These are phyloP conservation scores for Syzygium jambos DNA, from an alignment of 345 rosid genomes.

Conservation along the genomic window DNA sequence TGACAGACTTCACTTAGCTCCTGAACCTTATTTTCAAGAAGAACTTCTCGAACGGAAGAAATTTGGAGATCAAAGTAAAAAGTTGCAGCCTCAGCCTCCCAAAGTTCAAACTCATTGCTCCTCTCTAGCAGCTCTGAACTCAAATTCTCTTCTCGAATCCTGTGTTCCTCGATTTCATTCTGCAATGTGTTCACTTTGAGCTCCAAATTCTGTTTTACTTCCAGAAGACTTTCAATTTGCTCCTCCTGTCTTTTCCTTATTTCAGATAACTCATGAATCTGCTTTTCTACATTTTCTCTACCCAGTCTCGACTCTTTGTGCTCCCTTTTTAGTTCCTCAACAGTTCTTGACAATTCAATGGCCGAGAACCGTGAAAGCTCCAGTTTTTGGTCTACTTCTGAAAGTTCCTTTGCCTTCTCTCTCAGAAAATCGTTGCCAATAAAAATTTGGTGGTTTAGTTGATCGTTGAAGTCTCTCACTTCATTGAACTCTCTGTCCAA, in stretches of 20 bases:
- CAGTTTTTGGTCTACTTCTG: constrained; percentile 61
- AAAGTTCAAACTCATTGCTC: constrained; percentile 68
- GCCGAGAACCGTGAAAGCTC: constrained; percentile 44
- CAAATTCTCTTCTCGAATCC: constrained; percentile 53
- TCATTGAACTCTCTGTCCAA: constrained; percentile 46
- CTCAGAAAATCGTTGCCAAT: constrained; percentile 44
- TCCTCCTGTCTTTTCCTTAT: constrained; percentile 23
- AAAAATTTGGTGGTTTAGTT: constrained; percentile 41
- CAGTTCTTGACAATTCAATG: constrained; percentile 40
- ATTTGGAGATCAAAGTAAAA: constrained; percentile 83
- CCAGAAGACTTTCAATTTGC: constrained; percentile 41
- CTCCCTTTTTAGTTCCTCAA: constrained; percentile 58
- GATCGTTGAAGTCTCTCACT: constrained; percentile 43
- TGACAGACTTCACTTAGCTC: constrained; percentile 44
- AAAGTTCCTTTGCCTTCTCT: constrained; percentile 49
- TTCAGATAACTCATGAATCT: constrained; percentile 28
- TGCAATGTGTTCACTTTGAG: constrained; percentile 25
- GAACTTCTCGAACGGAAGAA: constrained; percentile 58
- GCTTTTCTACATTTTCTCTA: constrained; percentile 33
- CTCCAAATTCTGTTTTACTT: constrained; percentile 44
- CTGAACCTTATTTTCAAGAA: constrained; percentile 53
- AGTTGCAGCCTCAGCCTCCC: constrained; percentile 88
- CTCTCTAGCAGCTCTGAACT: constrained; percentile 73
- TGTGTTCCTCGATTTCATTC: constrained; percentile 40
- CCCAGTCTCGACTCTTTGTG: constrained; percentile 34